Base-by-base conservation (phyloP, 352 stramenopile species). In the Phytopythium sindhum region DNA sequence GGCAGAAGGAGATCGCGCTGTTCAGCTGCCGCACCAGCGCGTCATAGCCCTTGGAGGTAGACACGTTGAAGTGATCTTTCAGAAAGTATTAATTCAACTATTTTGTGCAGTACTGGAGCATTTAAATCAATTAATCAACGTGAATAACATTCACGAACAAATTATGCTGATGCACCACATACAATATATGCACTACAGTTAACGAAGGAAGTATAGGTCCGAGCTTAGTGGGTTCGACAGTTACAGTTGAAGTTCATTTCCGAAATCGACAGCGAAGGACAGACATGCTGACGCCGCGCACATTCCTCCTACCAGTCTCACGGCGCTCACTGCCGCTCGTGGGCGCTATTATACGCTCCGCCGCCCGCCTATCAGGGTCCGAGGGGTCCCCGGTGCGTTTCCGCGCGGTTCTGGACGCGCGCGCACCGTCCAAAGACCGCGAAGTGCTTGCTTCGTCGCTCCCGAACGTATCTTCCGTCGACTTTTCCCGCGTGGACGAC, bases 401-500 rank as follows among this genome's bases (percentile, higher is more conserved):
- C 53, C 53, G 53, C 53, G 53, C 53, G n/a, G 33, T 47, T 5
- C 9, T 60, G 35, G 53, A 48, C 35, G 35, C 53, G 12, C 31
- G 33, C 10, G 21, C 35, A n/a, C 23, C 53, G 21, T 21, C 31
- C 2, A 11, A 1, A 5, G 53, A 60, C 33, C 31, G 35, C 21
- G 17, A 26, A 19, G 53, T 33, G 24, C 26, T 60, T 6, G 1
- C 23, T 2, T 9, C n/a, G 4, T n/a, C 53, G 35, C 53, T 60
- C 2, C 53, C 66, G 55, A 58, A 71, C 24, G 68, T 73, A n/a
- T 26, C 62, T 1, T 33, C 71, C n/a, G 75, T 84, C 12, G 74
- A 90, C 53, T 80, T 76, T 52, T 71, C 61, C 52, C 76, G 77
- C 29, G 21, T 60, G 23, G 70, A 68, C 29, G 83, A 91, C 17